Conservation (phyloP, 345 rosid genomes). For the Eucalyptus erythrocorys region DNA sequence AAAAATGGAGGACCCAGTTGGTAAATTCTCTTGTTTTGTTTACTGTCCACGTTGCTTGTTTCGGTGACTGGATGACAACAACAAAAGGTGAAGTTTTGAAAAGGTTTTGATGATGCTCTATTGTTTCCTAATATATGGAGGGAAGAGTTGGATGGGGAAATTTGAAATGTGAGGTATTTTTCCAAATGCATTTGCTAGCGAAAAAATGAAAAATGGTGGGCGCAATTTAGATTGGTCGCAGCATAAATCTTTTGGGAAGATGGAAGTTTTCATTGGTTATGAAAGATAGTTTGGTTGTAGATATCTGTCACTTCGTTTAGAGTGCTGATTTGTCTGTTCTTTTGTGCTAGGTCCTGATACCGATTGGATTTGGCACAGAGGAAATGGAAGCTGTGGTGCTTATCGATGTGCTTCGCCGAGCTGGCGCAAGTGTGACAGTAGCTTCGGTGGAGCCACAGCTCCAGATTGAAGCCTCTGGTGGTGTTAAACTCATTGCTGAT, state of each 20-base stretch:
- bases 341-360: conserved; percentile 58
- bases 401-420: conserved; percentile 69
- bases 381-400: conserved; percentile 90
- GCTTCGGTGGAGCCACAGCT: conserved; percentile 89
- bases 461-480: conserved; percentile 67
- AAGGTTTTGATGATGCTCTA: not conserved
- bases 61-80: not conserved
- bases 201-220: not conserved
- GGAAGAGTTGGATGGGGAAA: not conserved
- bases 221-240: not conserved
- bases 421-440: conserved; percentile 78
- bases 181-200: not conserved
- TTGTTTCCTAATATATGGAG: not conserved
- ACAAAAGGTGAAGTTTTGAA: not conserved
- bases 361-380: conserved; percentile 83
- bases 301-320: not conserved
- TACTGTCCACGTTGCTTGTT: not conserved
- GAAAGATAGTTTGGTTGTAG: not conserved
- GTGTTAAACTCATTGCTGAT: conserved; percentile 73
- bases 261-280: not conserved
- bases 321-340: not conserved
- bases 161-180: not conserved
- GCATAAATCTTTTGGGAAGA: not conserved
- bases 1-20: not conserved
- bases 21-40: not conserved